Conservation (phyloP, 192 early-diverging fungal genomes). For the Dissophora ornata region DNA sequence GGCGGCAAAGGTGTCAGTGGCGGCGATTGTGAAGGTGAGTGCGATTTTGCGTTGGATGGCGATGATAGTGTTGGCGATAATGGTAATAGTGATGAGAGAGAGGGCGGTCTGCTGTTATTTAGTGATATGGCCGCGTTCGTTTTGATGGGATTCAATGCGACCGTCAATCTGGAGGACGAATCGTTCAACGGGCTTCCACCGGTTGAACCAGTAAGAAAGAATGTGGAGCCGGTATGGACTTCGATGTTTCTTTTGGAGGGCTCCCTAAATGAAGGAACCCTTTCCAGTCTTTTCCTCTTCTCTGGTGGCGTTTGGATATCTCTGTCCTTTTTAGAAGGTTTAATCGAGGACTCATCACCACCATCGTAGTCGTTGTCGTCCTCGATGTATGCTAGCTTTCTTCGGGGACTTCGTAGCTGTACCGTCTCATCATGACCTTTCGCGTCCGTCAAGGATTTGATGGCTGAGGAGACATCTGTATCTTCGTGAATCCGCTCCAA, state of each 20-base stretch:
- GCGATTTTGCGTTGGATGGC: not conserved
- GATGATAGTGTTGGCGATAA: not conserved
- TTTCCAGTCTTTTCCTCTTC: not conserved
- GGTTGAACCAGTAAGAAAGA: too few relatives aligned
- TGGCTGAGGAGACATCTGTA: too few relatives aligned
- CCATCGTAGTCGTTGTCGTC: too few relatives aligned
- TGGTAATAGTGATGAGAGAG: not conserved
- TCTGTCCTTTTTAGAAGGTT: not conserved
- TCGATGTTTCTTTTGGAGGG: not conserved
- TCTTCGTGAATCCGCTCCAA: too few relatives aligned
- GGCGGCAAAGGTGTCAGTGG: slow-evolving; percentile 6
- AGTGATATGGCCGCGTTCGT: not conserved
- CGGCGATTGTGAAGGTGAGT: not conserved
- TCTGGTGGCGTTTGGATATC: not conserved
- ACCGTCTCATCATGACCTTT: too few relatives aligned
- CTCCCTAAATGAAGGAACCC: not conserved
- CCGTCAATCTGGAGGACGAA: too few relatives aligned
- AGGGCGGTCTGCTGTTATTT: not conserved
- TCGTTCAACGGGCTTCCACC: too few relatives aligned
- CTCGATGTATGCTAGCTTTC: too few relatives aligned
- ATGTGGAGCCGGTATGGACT: too few relatives aligned
- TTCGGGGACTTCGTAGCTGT: too few relatives aligned
- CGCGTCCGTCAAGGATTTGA: too few relatives aligned
- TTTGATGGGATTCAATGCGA: not conserved
- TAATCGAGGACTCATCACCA: too few relatives aligned